Conservation (phyloP, 2,329 filamentous ascomycete species). For the Aspergillus spinulosporus region DNA sequence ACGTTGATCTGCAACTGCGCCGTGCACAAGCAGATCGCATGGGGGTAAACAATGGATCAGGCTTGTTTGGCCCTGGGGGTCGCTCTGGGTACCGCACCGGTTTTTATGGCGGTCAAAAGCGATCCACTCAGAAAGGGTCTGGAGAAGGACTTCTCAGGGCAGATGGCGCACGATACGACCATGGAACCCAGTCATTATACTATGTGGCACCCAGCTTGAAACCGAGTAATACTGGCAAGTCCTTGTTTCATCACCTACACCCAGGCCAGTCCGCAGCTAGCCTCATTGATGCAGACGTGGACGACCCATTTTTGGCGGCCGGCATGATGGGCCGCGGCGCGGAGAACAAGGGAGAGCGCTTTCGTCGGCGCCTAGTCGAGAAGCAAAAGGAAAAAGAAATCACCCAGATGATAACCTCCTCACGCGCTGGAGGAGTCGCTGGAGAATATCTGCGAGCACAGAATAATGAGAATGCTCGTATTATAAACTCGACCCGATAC, state of each 20-base stretch:
- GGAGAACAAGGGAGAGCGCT: conserved; percentile 44
- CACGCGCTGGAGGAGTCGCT: conserved; percentile 37
- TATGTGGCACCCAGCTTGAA: conserved; percentile 44
- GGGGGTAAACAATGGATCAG: conserved; percentile 73
- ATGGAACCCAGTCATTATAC: conserved; percentile 45
- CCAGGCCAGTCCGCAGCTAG: conserved; percentile 39
- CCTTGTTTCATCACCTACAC: conserved; percentile 26
- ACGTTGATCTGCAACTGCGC: conserved; percentile 77
- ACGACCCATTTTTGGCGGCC: conserved; percentile 45
- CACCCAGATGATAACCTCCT: conserved; percentile 40
- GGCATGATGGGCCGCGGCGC: conserved; percentile 42
- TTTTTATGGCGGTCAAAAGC: conserved; percentile 32
- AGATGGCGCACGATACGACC: conserved; percentile 42
- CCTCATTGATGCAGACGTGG: conserved; percentile 43
- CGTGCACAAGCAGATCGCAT: conserved; percentile 69
- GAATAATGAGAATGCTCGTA: conserved; percentile 25
- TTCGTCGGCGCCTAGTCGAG: conserved; percentile 45
- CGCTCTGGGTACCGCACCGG: conserved; percentile 40
- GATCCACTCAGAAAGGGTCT: conserved; percentile 20
- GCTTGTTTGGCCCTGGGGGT: conserved; percentile 45
- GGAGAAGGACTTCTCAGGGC: conserved; percentile 30
- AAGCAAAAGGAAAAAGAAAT: conserved; percentile 49
- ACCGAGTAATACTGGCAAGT: conserved; percentile 16
- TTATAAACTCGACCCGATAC: conserved; percentile 3
- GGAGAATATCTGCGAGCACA: conserved; percentile 48